phyloP scores from a whole-genome alignment of 2,329 filamentous ascomycete genomes.

The Cladobotryum protrusum region DNA sequence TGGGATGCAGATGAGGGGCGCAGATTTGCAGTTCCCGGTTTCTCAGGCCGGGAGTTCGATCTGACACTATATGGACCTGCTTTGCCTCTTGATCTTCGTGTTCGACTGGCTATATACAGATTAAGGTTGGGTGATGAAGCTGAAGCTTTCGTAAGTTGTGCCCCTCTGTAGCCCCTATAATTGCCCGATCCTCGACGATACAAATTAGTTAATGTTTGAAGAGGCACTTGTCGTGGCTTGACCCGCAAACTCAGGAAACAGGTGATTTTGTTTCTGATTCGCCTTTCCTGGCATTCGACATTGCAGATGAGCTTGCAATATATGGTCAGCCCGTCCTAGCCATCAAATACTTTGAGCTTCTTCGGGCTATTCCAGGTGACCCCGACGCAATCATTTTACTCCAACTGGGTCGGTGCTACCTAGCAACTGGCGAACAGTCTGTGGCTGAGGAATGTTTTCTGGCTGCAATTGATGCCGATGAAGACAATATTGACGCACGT shows the following conservation, averaged over 20 bases:
- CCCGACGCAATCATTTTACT: conserved; percentile 48
- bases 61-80: conserved; percentile 61
- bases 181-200: not conserved
- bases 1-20: conserved; percentile 74
- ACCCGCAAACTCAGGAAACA: conserved; percentile 50
- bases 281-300: conserved; percentile 71
- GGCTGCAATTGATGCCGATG: conserved; percentile 64
- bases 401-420: conserved; percentile 62
- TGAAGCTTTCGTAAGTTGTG: conserved; percentile 64
- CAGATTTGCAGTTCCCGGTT: conserved; percentile 56
- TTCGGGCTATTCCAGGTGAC: conserved; percentile 42
- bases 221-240: conserved; percentile 64
- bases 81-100: conserved; percentile 73
- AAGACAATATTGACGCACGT: conserved; percentile 67
- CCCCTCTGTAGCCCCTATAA: not conserved
- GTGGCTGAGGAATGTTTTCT: conserved; percentile 75
- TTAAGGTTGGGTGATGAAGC: conserved; percentile 59
- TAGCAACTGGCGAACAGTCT: conserved; percentile 53
- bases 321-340: conserved; percentile 32
- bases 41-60: conserved; percentile 47
- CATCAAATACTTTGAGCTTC: conserved; percentile 50
- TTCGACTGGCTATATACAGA: conserved; percentile 80
- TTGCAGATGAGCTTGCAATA: conserved; percentile 40
- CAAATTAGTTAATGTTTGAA: conserved; percentile 22
- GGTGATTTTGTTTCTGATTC: conserved; percentile 55